A percentile compares a stretch with the other conserved stretches of the same genome.
Evolutionary conservation across 352 stramenopile genomes (phyloP).

Genomic region (Phytophthora sp.): DNA sequence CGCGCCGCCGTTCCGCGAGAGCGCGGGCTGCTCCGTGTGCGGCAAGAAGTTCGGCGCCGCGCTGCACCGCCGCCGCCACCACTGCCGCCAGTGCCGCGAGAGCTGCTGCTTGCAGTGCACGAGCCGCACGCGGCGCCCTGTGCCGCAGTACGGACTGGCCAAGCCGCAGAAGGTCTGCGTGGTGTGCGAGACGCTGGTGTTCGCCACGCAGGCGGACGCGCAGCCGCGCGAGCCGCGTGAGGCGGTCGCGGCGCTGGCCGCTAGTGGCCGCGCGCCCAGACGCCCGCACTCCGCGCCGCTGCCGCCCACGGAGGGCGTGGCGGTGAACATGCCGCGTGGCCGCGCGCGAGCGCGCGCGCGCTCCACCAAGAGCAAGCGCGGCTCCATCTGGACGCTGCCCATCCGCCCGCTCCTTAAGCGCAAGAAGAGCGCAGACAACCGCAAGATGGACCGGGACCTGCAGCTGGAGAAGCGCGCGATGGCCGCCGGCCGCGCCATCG

Average conservation of each 20-base stretch:
- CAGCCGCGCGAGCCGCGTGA: slow-evolving; percentile 28
- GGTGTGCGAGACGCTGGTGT: slow-evolving; percentile 53
- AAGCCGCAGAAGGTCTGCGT: slow-evolving; percentile 70
- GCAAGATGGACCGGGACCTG: slow-evolving; percentile 45
- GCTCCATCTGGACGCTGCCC: slow-evolving; percentile 49
- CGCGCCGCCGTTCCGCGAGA: slow-evolving; percentile 40
- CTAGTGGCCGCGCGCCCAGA: slow-evolving; percentile 6
- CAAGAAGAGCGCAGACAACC: slow-evolving; percentile 60
- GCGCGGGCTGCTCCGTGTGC: slow-evolving; percentile 46
- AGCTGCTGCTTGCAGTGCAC: slow-evolving; percentile 65
- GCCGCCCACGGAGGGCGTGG: slow-evolving; percentile 24
- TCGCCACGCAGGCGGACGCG: slow-evolving; percentile 13
- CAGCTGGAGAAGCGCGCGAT: slow-evolving; percentile 52
- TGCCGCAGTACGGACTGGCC: slow-evolving; percentile 40
- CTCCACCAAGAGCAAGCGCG: slow-evolving; percentile 37
- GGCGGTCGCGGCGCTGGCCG: slow-evolving; percentile 11
- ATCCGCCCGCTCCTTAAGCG: slow-evolving; percentile 56
- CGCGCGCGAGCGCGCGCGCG: slow-evolving; percentile 15
- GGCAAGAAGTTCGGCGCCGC: slow-evolving; percentile 41
- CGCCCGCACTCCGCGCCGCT: slow-evolving; percentile 40
- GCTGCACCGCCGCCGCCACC: slow-evolving; percentile 48
- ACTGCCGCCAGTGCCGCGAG: slow-evolving; percentile 71
- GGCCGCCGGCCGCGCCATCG: slow-evolving; percentile 27
- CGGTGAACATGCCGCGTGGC: slow-evolving; percentile 6
- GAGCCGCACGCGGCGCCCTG: slow-evolving; percentile 35